Percentiles rank a stretch among this genome's conserved stretches.
These are phyloP conservation scores for Penicillium manginii DNA, from an alignment of 495 filamentous ascomycete genomes.

Conservation along the genomic window DNA sequence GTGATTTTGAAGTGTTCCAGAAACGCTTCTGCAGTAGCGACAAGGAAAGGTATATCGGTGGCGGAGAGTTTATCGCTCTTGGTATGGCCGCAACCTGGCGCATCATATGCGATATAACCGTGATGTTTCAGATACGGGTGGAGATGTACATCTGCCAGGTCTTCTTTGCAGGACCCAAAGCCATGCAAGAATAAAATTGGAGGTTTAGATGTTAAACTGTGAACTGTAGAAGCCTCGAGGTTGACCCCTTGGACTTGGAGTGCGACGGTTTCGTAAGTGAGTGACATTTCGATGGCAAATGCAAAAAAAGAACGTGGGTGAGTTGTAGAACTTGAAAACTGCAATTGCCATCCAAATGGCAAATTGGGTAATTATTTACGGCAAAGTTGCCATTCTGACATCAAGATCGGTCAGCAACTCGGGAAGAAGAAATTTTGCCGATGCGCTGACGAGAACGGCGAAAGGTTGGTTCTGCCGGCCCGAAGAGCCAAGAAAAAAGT, in stretches of 20 bases:
- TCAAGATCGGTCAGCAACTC: conserved; percentile 3
- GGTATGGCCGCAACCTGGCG: conserved; percentile 32
- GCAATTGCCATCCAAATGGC: conserved; percentile 4
- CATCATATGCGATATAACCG: conserved; percentile 32
- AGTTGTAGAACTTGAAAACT: background rate
- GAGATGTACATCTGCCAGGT: conserved; percentile 27
- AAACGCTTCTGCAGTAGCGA: conserved; percentile 26
- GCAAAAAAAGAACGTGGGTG: background rate
- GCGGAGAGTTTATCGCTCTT: conserved; percentile 23
- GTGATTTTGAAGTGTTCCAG: conserved; percentile 26
- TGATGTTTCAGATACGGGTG: conserved; percentile 24
- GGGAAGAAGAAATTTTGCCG: conserved; percentile 7
- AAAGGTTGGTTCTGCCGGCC: background rate
- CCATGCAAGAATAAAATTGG: conserved; percentile 34
- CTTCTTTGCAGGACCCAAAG: conserved; percentile 40
- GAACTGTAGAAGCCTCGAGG: conserved; percentile 27
- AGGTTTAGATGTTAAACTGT: conserved; percentile 17
- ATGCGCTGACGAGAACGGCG: background rate
- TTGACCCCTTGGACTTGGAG: conserved; percentile 24
- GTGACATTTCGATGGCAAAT: conserved; percentile 14
- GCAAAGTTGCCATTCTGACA: conserved; percentile 6
- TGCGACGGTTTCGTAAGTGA: conserved; percentile 17
- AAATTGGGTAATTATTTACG: background rate
- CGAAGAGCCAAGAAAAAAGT: background rate
- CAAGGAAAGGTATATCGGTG: conserved; percentile 34